Conservation (phyloP, 345 rosid genomes). For the Reutealis trisperma region DNA sequence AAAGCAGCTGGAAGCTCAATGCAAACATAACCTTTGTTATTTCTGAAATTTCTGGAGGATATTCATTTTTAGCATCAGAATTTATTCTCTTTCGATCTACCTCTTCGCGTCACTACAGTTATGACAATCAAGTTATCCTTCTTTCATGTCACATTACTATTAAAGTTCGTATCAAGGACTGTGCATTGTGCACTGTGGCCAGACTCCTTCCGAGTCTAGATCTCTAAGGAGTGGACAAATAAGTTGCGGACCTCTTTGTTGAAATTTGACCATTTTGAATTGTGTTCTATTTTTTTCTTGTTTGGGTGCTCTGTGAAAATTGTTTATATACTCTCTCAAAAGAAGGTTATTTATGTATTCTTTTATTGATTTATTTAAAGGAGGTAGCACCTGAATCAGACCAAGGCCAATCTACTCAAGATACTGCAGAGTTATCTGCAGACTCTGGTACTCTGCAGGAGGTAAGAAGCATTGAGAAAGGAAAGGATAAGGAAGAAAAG, state of each 20-base stretch:
- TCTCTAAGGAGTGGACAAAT: not conserved
- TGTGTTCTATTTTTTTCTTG: not conserved
- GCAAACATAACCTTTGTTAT: not conserved
- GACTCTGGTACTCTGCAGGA: conserved; percentile 62
- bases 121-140: not conserved
- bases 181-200: not conserved
- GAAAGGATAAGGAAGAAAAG: conserved; percentile 80
- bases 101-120: not conserved
- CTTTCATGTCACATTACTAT: not conserved
- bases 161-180: not conserved
- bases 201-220: not conserved
- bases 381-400: conserved; percentile 67
- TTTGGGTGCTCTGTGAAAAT: not conserved
- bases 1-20: no score
- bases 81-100: not conserved
- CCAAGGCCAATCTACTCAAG: conserved; percentile 58
- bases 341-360: not conserved
- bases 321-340: not conserved
- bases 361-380: conserved; percentile 35
- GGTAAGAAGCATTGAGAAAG: conserved; percentile 59
- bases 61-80: not conserved
- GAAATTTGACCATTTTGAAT: not conserved
- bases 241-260: not conserved
- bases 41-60: not conserved
- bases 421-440: conserved; percentile 54